Evolutionary conservation across 2,329 filamentous ascomycete species (phyloP).

Genomic region (Clarireedia hainanense): DNA sequence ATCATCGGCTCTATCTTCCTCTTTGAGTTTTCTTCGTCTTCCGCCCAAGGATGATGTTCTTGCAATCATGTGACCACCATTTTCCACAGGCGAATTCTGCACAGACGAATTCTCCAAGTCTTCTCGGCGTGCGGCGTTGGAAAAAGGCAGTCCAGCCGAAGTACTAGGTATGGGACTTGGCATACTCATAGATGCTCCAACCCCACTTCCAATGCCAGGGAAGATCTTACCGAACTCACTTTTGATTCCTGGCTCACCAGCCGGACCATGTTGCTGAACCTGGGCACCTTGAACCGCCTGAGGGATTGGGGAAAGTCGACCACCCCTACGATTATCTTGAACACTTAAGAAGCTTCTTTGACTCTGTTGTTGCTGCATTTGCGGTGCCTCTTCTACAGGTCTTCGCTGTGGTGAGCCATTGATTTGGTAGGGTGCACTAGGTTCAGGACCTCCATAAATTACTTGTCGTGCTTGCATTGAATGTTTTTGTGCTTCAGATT

Average conservation of each 20-base stretch:
- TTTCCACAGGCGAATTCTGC: slow-evolving; percentile 35
- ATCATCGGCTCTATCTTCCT: slow-evolving; percentile 63
- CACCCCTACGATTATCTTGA: slow-evolving; percentile 67
- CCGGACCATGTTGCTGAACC: slow-evolving; percentile 67
- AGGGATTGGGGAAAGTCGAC: slow-evolving; percentile 78
- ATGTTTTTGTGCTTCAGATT: slow-evolving; percentile 31
- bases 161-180: slow-evolving; percentile 42
- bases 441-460: slow-evolving; percentile 31
- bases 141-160: slow-evolving; percentile 42
- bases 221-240: slow-evolving; percentile 94
- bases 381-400: slow-evolving; percentile 38
- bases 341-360: slow-evolving; percentile 65
- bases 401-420: slow-evolving; percentile 39
- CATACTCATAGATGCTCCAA: slow-evolving; percentile 44
- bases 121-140: slow-evolving; percentile 43
- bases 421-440: slow-evolving; percentile 28
- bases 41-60: slow-evolving; percentile 13
- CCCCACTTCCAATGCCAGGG: slow-evolving; percentile 75
- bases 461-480: slow-evolving; percentile 25
- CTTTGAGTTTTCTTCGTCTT: slow-evolving; percentile 62
- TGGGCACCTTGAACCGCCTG: slow-evolving; percentile 93
- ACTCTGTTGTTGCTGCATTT: slow-evolving; percentile 48
- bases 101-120: slow-evolving; percentile 37
- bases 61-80: slow-evolving; percentile 32
- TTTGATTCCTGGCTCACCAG: slow-evolving; percentile 82